Conservation (phyloP, 306 rosid genomes). For the Cyamopsis tetragonoloba region DNA sequence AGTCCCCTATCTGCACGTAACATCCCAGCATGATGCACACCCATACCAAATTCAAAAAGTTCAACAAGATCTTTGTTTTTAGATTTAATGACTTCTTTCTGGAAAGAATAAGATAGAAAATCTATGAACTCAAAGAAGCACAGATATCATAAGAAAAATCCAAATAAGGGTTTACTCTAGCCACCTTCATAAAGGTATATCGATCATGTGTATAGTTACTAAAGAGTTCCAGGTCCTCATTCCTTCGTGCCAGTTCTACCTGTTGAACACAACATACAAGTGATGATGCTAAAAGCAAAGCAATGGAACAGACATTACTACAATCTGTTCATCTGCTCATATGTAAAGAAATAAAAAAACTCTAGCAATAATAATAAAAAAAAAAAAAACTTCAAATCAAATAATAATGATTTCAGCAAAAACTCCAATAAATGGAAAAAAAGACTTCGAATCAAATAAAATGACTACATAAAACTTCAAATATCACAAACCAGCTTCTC, state of each 20-base stretch:
- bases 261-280: constrained; percentile 35
- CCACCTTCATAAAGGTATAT: constrained; percentile 63
- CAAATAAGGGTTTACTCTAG: constrained; percentile 16
- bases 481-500: constrained; percentile 62
- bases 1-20: constrained; percentile 90
- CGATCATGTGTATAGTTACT: constrained; percentile 68
- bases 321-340: neutral
- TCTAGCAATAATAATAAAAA: constrained; percentile 9
- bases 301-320: constrained; percentile 14
- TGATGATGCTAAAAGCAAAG: constrained; percentile 21
- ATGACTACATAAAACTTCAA: constrained; percentile 8
- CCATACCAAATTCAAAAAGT: constrained; percentile 81
- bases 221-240: constrained; percentile 68
- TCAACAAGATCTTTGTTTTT: constrained; percentile 91
- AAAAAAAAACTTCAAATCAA: constrained; percentile 24
- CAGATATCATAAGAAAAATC: constrained; percentile 8
- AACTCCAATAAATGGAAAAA: constrained; percentile 9
- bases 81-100: constrained; percentile 89
- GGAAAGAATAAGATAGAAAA: constrained; percentile 36
- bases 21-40: constrained; percentile 99
- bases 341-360: constrained; percentile 1
- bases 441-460: constrained; percentile 22
- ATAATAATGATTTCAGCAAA: neutral
- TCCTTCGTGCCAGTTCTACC: constrained; percentile 79
- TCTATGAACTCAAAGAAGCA: constrained; percentile 19